Conservation (phyloP, 1,139 yeast genomes). For the Pichia sp. region DNA sequence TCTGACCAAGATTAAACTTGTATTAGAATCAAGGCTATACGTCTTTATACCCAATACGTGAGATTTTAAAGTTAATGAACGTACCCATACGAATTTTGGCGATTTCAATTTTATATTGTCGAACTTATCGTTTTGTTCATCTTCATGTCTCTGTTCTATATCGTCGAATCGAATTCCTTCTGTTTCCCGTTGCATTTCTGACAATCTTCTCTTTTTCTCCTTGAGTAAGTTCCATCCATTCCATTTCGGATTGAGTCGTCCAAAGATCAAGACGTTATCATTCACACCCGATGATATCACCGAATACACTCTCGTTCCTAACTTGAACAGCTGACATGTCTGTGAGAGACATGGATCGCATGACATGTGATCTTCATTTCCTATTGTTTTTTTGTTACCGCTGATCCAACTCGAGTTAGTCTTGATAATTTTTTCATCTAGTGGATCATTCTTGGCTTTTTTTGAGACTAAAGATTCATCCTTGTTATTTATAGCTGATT, state of each 20-base stretch:
- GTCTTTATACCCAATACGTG: slow-evolving; percentile 6
- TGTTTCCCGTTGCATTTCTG: background rate
- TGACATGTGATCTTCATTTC: background rate
- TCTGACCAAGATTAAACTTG: slow-evolving; percentile 1
- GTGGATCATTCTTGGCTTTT: background rate
- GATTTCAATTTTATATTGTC: background rate
- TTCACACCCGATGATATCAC: slow-evolving; percentile 2
- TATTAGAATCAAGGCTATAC: background rate
- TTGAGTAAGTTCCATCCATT: slow-evolving; percentile 7
- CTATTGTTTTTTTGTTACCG: background rate
- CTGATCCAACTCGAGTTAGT: background rate
- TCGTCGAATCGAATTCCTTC: background rate
- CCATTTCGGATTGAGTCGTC: slow-evolving; percentile 8
- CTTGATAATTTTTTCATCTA: background rate
- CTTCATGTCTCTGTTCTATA: background rate
- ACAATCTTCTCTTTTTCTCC: background rate
- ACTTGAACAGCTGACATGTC: background rate
- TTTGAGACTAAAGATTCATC: background rate
- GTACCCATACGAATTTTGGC: slow-evolving; percentile 1
- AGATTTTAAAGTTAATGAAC: background rate
- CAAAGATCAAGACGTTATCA: slow-evolving; percentile 7
- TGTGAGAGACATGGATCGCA: slow-evolving; percentile 5
- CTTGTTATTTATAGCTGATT: background rate
- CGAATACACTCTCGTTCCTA: background rate
- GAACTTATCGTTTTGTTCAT: background rate